Conservation (phyloP, 164 flowering plant species). For the Nelumbo lutea region DNA sequence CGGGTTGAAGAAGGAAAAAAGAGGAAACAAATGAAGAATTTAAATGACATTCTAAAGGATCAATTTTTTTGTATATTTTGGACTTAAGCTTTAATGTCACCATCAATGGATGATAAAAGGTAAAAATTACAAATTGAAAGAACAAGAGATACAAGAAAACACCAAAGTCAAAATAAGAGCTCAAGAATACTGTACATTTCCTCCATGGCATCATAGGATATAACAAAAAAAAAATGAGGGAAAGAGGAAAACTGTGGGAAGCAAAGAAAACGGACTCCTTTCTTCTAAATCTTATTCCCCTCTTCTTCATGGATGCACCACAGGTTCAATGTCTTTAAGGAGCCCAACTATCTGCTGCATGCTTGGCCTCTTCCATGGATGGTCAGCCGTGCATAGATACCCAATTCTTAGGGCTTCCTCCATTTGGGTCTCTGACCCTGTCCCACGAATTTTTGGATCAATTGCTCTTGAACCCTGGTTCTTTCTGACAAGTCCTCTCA, state of each 20-base stretch:
- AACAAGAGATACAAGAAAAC: too few relatives aligned
- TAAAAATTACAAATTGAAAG: too few relatives aligned
- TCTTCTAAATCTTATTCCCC: background rate
- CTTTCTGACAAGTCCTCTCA: conserved; percentile 58
- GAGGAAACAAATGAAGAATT: too few relatives aligned
- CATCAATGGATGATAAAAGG: too few relatives aligned
- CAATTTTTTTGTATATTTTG: too few relatives aligned
- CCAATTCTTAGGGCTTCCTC: conserved; percentile 82
- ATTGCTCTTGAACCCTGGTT: conserved; percentile 49
- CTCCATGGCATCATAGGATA: conserved; percentile 13
- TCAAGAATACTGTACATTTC: conserved; percentile 18
- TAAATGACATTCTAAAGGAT: too few relatives aligned
- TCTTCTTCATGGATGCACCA: conserved; percentile 17
- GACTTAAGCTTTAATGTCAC: too few relatives aligned
- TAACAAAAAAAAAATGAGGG: background rate
- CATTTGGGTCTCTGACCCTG: conserved; percentile 51
- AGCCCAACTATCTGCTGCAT: conserved; percentile 96
- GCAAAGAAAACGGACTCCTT: background rate
- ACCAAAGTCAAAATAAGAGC: conserved; percentile 6
- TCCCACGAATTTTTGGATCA: conserved; percentile 62
- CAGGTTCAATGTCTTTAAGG: conserved; percentile 75
- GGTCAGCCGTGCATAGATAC: conserved; percentile 83
- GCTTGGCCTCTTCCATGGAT: conserved; percentile 74
- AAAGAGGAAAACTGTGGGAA: background rate
- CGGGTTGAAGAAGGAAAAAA: too few relatives aligned